phyloP scores from a whole-genome alignment of 345 rosid genomes.

The Lepidium sativum region DNA sequence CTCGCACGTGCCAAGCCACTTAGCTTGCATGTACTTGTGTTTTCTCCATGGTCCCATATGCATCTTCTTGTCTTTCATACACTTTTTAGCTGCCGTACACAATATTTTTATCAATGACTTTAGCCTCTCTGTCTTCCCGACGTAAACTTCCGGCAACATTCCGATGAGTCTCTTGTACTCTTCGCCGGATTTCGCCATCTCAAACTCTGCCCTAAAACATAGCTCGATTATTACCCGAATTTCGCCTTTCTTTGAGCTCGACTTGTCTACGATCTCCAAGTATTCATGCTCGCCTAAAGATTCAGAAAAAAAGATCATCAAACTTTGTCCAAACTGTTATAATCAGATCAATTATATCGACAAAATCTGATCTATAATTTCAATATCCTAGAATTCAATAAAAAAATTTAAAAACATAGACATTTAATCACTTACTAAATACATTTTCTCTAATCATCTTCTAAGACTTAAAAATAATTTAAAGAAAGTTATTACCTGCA shows the following conservation, averaged over 20 bases:
- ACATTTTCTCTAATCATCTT: too few species aligned
- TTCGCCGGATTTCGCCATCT: slow-evolving; percentile 64
- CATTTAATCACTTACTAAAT: too few species aligned
- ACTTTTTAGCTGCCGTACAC: slow-evolving; percentile 61
- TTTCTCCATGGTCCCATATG: slow-evolving; percentile 97
- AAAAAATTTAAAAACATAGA: too few species aligned
- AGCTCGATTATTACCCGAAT: slow-evolving; percentile 63
- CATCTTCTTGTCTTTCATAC: slow-evolving; percentile 83
- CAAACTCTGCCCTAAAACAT: slow-evolving; percentile 68
- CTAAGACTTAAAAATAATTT: background rate
- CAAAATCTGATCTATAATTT: too few species aligned
- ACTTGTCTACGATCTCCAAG: slow-evolving; percentile 51
- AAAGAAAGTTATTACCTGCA: slow-evolving; percentile 37
- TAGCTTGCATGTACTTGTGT: slow-evolving; percentile 83
- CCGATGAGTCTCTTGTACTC: slow-evolving; percentile 48
- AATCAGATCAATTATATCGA: background rate
- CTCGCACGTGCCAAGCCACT: slow-evolving; percentile 63
- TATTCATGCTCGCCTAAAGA: slow-evolving; percentile 70
- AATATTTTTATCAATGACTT: slow-evolving; percentile 53
- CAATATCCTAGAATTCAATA: too few species aligned
- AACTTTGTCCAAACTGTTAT: background rate
- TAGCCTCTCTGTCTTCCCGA: slow-evolving; percentile 71
- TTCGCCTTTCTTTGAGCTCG: slow-evolving; percentile 43
- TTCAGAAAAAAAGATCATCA: too few species aligned
- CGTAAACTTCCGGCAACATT: slow-evolving; percentile 54